phyloP scores from a whole-genome alignment of 2,329 filamentous ascomycete species.

The Colletotrichum incanum region DNA sequence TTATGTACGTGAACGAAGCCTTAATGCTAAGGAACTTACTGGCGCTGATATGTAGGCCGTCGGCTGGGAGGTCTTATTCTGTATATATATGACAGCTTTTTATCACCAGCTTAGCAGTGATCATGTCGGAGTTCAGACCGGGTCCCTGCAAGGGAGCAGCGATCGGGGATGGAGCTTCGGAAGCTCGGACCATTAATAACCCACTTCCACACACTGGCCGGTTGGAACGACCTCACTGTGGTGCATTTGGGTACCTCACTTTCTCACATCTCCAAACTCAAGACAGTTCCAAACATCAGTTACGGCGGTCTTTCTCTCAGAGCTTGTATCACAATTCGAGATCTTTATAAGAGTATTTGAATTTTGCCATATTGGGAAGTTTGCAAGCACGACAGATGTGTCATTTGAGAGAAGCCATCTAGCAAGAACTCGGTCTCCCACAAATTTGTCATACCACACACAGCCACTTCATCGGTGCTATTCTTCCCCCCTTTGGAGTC shows the following conservation, averaged over 20 bases:
- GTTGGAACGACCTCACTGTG: background rate
- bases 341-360: background rate
- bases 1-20: background rate
- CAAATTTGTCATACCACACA: background rate
- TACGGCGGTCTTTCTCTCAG: background rate
- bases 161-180: conserved; percentile 3
- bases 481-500: background rate
- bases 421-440: background rate
- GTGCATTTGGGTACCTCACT: background rate
- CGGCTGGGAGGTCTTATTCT: background rate
- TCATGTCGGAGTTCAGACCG: background rate
- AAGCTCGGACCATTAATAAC: conserved; percentile 4
- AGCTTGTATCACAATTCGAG: background rate
- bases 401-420: background rate
- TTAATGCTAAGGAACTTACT: background rate
- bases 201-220: conserved; percentile 5
- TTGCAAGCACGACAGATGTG: background rate
- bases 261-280: background rate
- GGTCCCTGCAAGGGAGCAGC: background rate
- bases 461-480: background rate
- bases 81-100: background rate
- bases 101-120: background rate
- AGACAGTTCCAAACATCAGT: background rate
- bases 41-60: background rate
- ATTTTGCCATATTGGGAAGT: background rate